Evolutionary conservation across 1,284 basidiomycete genomes (phyloP), one percentile per base, ranked within the genome.

Genomic region (Taiwanofungus camphoratus): DNA sequence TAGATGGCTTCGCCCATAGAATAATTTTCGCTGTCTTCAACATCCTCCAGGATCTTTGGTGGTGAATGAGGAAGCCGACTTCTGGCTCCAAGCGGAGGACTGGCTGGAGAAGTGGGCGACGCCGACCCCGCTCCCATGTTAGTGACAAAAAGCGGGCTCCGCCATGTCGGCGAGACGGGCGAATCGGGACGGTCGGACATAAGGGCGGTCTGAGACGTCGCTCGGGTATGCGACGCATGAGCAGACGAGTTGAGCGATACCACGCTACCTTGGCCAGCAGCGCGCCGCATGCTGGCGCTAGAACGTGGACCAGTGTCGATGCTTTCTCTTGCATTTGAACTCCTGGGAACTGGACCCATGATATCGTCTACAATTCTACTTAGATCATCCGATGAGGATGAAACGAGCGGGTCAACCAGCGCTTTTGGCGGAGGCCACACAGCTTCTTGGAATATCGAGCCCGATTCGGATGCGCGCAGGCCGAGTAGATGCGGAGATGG

Each of bases 381-480:
- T 2, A 77, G 59, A 40, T 75, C 66, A 30, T 66, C 61, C 32
- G 60, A 63, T 15, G 59, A 45, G 7, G 55, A 52, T 0, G 55
- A 51, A 18, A 67, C 50, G 42, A 74, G 58, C 1, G 73, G 72
- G 51, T 77, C 76, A 40, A 70, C 63, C 42, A 77, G 61, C 22
- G 49, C 55, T 29, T 54, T 53, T 1, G 74, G 73, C 0, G 71
- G 73, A 3, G 70, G 71, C 70, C 72, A 75, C 3, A 76, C 63
- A 15, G 62, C 65, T 48, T 77, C 76, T 19, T 67, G 66, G 65
- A 77, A 77, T 13, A 73, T 61, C 1, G 70, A 72, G 5, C 73
- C 74, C 5, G 67, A 63, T 42, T 71, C 71, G 12, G 63, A 60
- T 5, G 66, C 68, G 36, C 70, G 64, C 41, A 67, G 56, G 27